Evolutionary conservation across 75 land plant species (phyloP), one percentile per base, ranked within the genome.

Genomic region (Sequoia sempervirens): DNA sequence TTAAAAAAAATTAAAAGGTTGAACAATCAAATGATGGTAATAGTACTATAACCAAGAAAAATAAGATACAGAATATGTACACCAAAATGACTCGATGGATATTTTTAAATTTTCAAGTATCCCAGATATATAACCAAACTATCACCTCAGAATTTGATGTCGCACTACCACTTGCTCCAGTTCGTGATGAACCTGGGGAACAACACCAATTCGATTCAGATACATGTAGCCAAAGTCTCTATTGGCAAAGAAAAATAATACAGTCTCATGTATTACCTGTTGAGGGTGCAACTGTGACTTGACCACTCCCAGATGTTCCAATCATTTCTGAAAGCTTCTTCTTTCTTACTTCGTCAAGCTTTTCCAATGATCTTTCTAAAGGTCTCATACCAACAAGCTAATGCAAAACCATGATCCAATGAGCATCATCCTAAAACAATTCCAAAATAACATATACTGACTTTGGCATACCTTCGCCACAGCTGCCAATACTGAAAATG

Each of bases 381-480:
- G 96, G 95, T 81, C 90, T 90, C 99, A 98, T 96, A n/a, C 99
- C 99, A 70, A 98, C 98, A 81, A 88, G 83, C 99, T 97, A 85
- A 75, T 17, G 84, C 11, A 81, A 46, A 18, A 80, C 38, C 53
- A 66, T 43, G 36, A 17, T 70, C 41, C 4, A 38, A 53, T 52
- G 30, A 53, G 30, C 13, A 34, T 12, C 6, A 34, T 46, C 47
- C 37, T 54, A 18, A 54, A 81, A 36, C 20, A 5, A 56, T 9
- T 81, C n/a, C 7, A 2, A 78, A 52, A 34, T 17, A 81, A 28
- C 6, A 54, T 41, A 54, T 54, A 20, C 13, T 9, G 38, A 58
- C 73, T 43, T 34, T 34, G 34, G 3, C 41, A 30, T 87, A 96
- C 99, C 97, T 98, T 96, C 36, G 99, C 99, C 78, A 98, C 88